A percentile compares a stretch with the other conserved stretches of the same genome.
Evolutionary conservation across 306 rosid genomes (phyloP).

Genomic region (Trifolium pratense): DNA sequence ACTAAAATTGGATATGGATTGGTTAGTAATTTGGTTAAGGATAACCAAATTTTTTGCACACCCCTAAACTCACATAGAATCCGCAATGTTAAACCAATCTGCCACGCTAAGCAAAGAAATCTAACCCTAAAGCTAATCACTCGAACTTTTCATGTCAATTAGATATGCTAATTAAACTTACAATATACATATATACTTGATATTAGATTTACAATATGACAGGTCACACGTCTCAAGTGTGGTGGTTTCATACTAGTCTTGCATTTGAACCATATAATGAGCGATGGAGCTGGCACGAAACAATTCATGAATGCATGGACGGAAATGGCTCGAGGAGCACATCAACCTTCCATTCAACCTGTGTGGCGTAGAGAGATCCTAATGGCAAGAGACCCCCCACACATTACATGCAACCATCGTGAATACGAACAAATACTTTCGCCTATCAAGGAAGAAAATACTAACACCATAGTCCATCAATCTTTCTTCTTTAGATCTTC

Average conservation of each 20-base stretch:
- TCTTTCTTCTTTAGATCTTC: slow-evolving; percentile 37
- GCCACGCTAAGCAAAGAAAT: too few species aligned
- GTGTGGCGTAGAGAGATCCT: slow-evolving; percentile 43
- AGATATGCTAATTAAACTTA: not conserved
- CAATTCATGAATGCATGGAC: slow-evolving; percentile 31
- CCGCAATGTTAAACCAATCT: too few species aligned
- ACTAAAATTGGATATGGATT: too few species aligned
- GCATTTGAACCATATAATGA: slow-evolving; percentile 24
- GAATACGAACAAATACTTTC: slow-evolving; percentile 24
- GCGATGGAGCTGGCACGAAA: not conserved
- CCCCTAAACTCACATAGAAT: too few species aligned
- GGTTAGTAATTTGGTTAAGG: too few species aligned
- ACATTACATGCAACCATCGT: slow-evolving; percentile 24
- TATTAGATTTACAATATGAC: not conserved
- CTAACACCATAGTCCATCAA: not conserved
- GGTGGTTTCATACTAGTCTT: slow-evolving; percentile 25
- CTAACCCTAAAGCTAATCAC: too few species aligned
- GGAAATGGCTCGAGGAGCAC: slow-evolving; percentile 35
- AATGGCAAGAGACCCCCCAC: slow-evolving; percentile 34
- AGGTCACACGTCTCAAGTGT: not conserved
- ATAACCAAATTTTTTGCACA: too few species aligned
- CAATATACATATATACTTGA: not conserved
- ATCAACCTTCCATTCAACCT: slow-evolving; percentile 24
- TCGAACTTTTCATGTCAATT: too few species aligned
- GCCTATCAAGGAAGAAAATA: not conserved